phyloP scores from a whole-genome alignment of 139 green algal genomes.

The Pseudopediastrum boryanum region DNA sequence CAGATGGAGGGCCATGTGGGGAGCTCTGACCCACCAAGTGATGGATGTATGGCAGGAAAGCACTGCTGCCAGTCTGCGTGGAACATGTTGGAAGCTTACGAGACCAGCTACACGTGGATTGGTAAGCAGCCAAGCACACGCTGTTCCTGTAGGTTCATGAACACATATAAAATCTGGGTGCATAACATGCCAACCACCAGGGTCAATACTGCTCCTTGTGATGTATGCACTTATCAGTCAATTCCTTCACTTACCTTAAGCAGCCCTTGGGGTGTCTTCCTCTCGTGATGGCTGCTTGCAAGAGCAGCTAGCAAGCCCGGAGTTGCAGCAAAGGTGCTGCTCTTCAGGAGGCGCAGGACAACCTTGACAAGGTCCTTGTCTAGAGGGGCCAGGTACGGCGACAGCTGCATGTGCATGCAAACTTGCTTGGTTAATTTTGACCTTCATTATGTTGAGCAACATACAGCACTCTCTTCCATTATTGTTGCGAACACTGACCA shows the following conservation, averaged over 20 bases:
- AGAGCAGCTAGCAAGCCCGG: conserved; percentile 43
- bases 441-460: neutral
- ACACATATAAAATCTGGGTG: no score
- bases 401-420: conserved; percentile 33
- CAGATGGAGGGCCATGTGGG: neutral
- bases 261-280: conserved; percentile 33
- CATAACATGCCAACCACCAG: no score
- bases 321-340: conserved; percentile 36
- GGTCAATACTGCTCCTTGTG: no score
- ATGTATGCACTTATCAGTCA: no score
- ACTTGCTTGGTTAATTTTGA: neutral
- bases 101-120: no score
- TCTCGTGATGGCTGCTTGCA: conserved; percentile 28
- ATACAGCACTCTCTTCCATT: neutral
- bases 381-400: conserved; percentile 42
- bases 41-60: conserved; percentile 43
- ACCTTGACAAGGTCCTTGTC: conserved; percentile 40
- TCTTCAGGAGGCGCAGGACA: conserved; percentile 44
- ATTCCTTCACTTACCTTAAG: conserved; percentile 31
- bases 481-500: neutral
- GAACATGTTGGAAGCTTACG: no score
- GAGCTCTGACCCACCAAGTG: conserved; percentile 45
- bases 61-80: conserved; percentile 31
- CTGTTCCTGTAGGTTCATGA: no score
- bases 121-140: no score